These are phyloP conservation scores for Sechiopsis laciniata DNA, from an alignment of 306 rosid species.

Conservation along the genomic window DNA sequence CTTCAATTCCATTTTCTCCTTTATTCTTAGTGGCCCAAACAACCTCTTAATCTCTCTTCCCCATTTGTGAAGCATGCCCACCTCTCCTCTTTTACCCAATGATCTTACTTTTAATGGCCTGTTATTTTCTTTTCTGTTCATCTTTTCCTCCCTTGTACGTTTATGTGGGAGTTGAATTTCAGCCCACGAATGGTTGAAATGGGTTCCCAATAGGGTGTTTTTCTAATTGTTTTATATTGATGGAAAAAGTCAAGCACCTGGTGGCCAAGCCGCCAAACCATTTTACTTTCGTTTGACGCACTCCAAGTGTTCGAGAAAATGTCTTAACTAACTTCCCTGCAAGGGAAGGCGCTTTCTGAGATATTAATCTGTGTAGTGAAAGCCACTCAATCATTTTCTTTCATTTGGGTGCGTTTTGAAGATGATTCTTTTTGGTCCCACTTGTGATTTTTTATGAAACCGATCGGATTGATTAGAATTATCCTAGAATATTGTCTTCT, in stretches of 20 bases:
- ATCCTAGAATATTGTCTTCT: background rate
- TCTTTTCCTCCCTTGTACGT: too few relatives aligned
- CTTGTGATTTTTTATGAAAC: too few relatives aligned
- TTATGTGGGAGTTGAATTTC: background rate
- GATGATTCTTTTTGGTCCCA: background rate
- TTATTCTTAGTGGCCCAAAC: too few relatives aligned
- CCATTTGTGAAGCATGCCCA: too few relatives aligned
- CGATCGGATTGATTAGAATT: background rate
- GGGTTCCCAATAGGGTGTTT: background rate
- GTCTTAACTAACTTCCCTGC: background rate
- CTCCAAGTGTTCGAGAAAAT: conserved; percentile 13
- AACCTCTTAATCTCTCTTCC: too few relatives aligned
- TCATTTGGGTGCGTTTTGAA: conserved; percentile 19
- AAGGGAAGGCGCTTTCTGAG: conserved; percentile 13
- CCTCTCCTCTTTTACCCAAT: too few relatives aligned
- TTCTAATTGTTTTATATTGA: background rate
- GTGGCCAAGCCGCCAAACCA: conserved; percentile 10
- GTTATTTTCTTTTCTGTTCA: too few relatives aligned
- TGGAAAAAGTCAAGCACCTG: conserved; percentile 9
- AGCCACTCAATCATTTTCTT: conserved; percentile 10
- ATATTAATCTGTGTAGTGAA: conserved; percentile 13
- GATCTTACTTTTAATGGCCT: too few relatives aligned
- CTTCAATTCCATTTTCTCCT: too few relatives aligned
- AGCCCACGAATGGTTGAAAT: background rate
- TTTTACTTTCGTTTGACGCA: conserved; percentile 5